Evolutionary conservation across 1,284 basidiomycete genomes (phyloP).

Genomic region (Anthracocystis panici-leucophaei): DNA sequence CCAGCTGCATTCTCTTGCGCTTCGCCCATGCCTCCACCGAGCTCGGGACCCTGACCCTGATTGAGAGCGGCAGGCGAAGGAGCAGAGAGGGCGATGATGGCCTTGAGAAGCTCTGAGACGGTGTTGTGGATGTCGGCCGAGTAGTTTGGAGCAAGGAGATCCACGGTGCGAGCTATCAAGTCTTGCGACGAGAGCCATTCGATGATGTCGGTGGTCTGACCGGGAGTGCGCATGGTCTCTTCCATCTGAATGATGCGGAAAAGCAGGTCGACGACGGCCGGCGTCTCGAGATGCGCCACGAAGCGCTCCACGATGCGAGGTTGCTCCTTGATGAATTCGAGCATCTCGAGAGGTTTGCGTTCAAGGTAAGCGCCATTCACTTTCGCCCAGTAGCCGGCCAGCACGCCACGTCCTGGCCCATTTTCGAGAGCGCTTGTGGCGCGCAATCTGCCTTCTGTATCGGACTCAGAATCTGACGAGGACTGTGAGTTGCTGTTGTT

Average conservation of each 20-base stretch:
- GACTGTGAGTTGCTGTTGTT: conserved; percentile 31
- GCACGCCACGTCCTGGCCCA: conserved; percentile 71
- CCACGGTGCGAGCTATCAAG: conserved; percentile 84
- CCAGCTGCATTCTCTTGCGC: conserved; percentile 51
- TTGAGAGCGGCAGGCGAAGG: conserved; percentile 78
- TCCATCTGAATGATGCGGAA: conserved; percentile 93
- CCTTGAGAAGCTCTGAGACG: conserved; percentile 91
- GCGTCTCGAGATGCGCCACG: conserved; percentile 86
- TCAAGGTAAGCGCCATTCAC: conserved; percentile 87
- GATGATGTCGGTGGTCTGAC: conserved; percentile 79
- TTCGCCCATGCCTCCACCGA: conserved; percentile 46
- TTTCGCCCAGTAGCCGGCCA: conserved; percentile 77
- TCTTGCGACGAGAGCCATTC: conserved; percentile 89
- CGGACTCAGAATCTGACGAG: conserved; percentile 32
- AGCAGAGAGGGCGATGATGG: conserved; percentile 92
- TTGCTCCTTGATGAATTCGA: conserved; percentile 87
- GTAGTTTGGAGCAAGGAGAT: conserved; percentile 83
- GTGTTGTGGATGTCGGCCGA: conserved; percentile 85
- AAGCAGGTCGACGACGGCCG: conserved; percentile 91
- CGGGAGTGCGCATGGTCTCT: conserved; percentile 77
- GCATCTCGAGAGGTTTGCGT: conserved; percentile 93
- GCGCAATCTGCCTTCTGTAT: conserved; percentile 29
- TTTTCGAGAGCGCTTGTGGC: conserved; percentile 66
- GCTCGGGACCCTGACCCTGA: conserved; percentile 68
- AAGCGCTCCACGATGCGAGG: conserved; percentile 86